A percentile compares a stretch with the other conserved stretches of the same genome.
These are phyloP conservation scores for Solanum etuberosum DNA, from an alignment of 257 asterid genomes.

Conservation along the genomic window DNA sequence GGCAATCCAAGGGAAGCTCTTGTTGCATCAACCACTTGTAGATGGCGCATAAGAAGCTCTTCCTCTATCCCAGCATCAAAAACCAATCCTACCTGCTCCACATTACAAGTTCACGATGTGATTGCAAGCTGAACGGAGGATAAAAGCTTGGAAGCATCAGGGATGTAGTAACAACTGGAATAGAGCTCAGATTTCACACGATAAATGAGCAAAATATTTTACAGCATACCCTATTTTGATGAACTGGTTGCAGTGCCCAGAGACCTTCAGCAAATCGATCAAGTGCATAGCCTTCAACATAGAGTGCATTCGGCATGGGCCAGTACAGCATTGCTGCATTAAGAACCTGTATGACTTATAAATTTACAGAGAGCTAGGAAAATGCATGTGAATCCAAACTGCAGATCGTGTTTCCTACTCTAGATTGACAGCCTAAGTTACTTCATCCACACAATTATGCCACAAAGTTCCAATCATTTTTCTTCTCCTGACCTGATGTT, in stretches of 20 bases:
- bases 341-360: slow-evolving; percentile 67
- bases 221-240: slow-evolving; percentile 65
- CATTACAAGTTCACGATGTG: slow-evolving; percentile 1
- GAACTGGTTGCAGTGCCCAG: slow-evolving; percentile 84
- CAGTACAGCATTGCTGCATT: slow-evolving; percentile 98
- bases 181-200: neutral
- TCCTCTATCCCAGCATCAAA: slow-evolving; percentile 90
- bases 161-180: neutral
- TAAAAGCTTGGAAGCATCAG: neutral
- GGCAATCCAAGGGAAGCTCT: slow-evolving; percentile 96
- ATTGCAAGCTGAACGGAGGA: slow-evolving; percentile 1
- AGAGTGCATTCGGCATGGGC: slow-evolving; percentile 80
- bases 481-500: neutral
- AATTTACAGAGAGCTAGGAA: slow-evolving; percentile 3
- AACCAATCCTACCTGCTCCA: slow-evolving; percentile 65
- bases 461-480: neutral
- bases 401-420: neutral
- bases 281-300: slow-evolving; percentile 92
- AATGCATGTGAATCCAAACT: neutral
- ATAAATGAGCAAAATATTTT: neutral
- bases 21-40: slow-evolving; percentile 85
- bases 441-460: neutral
- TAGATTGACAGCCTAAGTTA: neutral
- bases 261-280: slow-evolving; percentile 88
- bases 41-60: slow-evolving; percentile 73